Evolutionary conservation across 257 asterid genomes (phyloP).

Genomic region (Eustoma russellianum): DNA sequence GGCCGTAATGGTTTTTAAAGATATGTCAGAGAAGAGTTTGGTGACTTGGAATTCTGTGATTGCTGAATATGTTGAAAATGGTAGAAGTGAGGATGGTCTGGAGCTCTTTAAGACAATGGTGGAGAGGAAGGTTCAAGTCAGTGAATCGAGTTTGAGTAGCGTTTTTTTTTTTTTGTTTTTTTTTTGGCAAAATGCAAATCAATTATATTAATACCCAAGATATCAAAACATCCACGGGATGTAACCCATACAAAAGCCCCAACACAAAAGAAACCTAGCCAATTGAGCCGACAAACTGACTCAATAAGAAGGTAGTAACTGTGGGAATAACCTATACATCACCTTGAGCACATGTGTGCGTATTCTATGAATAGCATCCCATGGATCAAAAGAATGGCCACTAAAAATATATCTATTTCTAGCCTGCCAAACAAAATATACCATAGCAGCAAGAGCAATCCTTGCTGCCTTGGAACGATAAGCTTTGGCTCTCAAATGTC

Average conservation of each 20-base stretch:
- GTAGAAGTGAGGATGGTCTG: background rate
- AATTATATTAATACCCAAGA: no score
- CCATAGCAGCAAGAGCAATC: no score
- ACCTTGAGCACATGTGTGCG: no score
- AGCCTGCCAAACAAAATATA: no score
- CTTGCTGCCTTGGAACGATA: no score
- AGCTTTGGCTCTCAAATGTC: no score
- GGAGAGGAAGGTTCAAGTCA: conserved; percentile 32
- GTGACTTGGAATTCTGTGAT: conserved; percentile 45
- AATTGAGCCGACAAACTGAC: conserved; percentile 26
- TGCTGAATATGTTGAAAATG: background rate
- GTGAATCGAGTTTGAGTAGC: conserved; percentile 10
- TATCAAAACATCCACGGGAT: no score
- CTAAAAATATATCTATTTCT: no score
- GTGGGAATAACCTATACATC: conserved; percentile 33
- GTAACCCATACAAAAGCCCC: conserved; percentile 23
- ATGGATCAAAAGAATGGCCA: no score
- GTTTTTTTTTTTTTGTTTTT: conserved; percentile 22
- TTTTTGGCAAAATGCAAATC: conserved; percentile 35
- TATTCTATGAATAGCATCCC: no score
- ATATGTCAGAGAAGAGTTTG: conserved; percentile 40
- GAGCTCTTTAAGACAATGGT: conserved; percentile 27
- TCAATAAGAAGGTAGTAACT: conserved; percentile 30
- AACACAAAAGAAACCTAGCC: conserved; percentile 27
- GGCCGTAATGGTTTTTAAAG: conserved; percentile 50